Conservation (phyloP, 179 eudicot species). For the Monotropa hypopitys region DNA sequence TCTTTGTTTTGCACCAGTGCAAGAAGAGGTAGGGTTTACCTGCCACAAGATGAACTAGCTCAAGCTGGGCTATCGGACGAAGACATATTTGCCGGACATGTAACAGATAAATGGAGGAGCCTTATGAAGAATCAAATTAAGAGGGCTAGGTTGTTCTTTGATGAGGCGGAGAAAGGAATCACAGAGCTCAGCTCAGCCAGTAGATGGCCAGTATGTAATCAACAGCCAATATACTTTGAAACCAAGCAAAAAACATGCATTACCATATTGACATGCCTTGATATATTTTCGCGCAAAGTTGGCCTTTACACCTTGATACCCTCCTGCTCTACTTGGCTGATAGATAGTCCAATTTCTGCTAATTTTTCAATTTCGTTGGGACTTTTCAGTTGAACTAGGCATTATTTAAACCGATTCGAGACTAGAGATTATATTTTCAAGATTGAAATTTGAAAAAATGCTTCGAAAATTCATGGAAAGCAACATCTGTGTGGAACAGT, state of each 20-base stretch:
- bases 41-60: conserved; percentile 86
- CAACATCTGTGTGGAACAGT: not conserved
- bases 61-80: conserved; percentile 79
- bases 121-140: conserved; percentile 87
- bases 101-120: conserved; percentile 83
- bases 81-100: conserved; percentile 77
- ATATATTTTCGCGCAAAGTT: no score
- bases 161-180: conserved; percentile 73
- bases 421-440: not conserved
- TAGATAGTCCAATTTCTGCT: not conserved
- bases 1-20: conserved; percentile 35
- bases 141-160: conserved; percentile 78
- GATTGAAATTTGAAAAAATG: not conserved
- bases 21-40: conserved; percentile 72
- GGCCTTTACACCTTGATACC: not conserved
- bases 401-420: not conserved
- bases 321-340: not conserved
- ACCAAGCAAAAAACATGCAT: not conserved
- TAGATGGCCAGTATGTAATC: conserved; percentile 77
- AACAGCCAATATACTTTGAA: not conserved
- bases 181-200: conserved; percentile 72
- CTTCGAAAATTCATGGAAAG: not conserved
- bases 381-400: not conserved
- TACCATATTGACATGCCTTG: not conserved
- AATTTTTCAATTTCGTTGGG: not conserved